A percentile compares a stretch with the other conserved stretches of the same genome.
Conservation (phyloP, 2,329 filamentous ascomycete genomes). For the Proliferodiscus dingleyae region DNA sequence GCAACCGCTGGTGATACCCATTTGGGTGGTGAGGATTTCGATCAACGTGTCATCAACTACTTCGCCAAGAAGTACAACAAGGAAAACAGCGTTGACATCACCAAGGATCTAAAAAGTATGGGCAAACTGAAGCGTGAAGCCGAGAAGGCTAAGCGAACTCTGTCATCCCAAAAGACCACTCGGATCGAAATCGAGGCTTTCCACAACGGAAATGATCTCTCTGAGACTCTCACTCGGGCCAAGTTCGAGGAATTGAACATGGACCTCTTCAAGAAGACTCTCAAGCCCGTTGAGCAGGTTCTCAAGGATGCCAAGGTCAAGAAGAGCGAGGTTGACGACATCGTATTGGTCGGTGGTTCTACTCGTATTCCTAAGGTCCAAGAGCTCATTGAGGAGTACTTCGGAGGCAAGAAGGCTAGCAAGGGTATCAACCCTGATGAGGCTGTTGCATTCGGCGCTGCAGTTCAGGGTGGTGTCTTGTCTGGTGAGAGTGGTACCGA, state of each 20-base stretch:
- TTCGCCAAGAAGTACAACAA: conserved; percentile 98
- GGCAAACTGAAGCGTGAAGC: conserved; percentile 99
- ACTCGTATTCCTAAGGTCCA: conserved; percentile 99
- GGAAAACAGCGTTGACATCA: conserved; percentile 88
- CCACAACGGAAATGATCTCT: conserved; percentile 96
- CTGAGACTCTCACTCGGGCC: conserved; percentile 94
- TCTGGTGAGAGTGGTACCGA: conserved; percentile 78
- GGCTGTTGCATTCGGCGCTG: conserved; percentile 95
- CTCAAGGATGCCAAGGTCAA: conserved; percentile 97
- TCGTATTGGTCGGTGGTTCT: conserved; percentile 96
- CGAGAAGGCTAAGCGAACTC: conserved; percentile 98
- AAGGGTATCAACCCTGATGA: conserved; percentile 99
- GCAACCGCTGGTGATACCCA: conserved; percentile 96
- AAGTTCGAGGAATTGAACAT: conserved; percentile 99
- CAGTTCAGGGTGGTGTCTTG: conserved; percentile 93
- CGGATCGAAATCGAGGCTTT: conserved; percentile 97
- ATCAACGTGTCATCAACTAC: conserved; percentile 94
- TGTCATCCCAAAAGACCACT: conserved; percentile 89
- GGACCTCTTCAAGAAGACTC: conserved; percentile 98
- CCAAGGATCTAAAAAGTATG: conserved; percentile 96
- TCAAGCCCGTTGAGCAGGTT: conserved; percentile 98
- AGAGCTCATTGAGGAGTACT: conserved; percentile 91
- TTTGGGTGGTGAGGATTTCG: conserved; percentile 97
- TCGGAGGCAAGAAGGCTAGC: conserved; percentile 90
- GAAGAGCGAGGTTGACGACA: conserved; percentile 92